A percentile compares a stretch with the other conserved stretches of the same genome.
These are phyloP conservation scores for Pugionium dolabratum DNA, from an alignment of 345 rosid species.

Conservation along the genomic window DNA sequence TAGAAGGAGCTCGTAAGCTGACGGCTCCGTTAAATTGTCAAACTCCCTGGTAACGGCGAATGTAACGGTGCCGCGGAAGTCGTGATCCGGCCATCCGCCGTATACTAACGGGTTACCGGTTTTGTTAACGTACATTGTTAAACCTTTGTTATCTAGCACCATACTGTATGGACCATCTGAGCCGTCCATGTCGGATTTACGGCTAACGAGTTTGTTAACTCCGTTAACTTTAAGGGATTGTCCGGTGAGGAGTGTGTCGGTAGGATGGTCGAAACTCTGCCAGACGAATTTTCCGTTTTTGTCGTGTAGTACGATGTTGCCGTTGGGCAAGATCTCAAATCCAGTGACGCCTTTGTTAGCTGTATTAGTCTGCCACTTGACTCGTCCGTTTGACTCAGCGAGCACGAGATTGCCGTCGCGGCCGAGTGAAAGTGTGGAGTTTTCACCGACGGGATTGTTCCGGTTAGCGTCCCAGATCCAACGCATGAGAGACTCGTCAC, in stretches of 20 bases:
- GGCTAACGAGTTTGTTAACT: slow-evolving; percentile 55
- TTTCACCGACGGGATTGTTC: slow-evolving; percentile 59
- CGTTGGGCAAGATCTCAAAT: slow-evolving; percentile 47
- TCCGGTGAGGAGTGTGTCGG: slow-evolving; percentile 59
- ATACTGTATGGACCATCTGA: slow-evolving; percentile 55
- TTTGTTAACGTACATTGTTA: slow-evolving; percentile 46
- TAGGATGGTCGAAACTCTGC: slow-evolving; percentile 67
- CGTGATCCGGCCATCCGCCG: slow-evolving; percentile 27
- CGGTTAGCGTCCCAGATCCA: slow-evolving; percentile 80
- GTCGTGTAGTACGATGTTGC: slow-evolving; percentile 64
- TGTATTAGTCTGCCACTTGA: slow-evolving; percentile 68
- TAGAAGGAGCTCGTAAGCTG: slow-evolving; percentile 33
- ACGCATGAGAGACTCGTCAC: slow-evolving; percentile 44
- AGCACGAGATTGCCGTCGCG: slow-evolving; percentile 56
- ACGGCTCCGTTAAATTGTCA: slow-evolving; percentile 27
- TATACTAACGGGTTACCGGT: slow-evolving; percentile 43
- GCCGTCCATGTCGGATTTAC: slow-evolving; percentile 45
- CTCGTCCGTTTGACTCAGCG: slow-evolving; percentile 55
- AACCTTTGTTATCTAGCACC: slow-evolving; percentile 47
- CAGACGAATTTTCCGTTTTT: slow-evolving; percentile 49
- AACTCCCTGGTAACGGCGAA: slow-evolving; percentile 23
- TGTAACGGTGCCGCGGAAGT: slow-evolving; percentile 38
- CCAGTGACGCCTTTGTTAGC: slow-evolving; percentile 71
- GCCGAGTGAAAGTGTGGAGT: slow-evolving; percentile 52
- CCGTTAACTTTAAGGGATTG: slow-evolving; percentile 47